Evolutionary conservation across 2,329 filamentous ascomycete genomes (phyloP), one percentile per base, ranked within the genome.

Genomic region (Teratosphaeria pseudoeucalypti): DNA sequence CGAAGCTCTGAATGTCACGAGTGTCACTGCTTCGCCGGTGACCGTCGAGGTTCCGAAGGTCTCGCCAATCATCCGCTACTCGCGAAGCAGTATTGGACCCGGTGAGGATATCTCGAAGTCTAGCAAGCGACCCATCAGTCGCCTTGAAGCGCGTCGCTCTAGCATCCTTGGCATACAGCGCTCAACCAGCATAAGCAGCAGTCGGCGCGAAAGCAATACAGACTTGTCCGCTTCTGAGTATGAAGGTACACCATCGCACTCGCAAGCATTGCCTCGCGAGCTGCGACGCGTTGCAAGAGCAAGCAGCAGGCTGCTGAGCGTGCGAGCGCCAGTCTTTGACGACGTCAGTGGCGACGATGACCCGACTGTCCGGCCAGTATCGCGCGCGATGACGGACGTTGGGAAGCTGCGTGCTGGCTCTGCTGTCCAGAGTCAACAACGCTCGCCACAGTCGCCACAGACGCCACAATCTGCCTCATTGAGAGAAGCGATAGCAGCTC

Each of bases 381-480:
- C 77, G 16, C 76, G 78, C 37, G 78, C 78, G 7, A 74, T 77
- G 73, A 80, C 78, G 6, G 78, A 79, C 54, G 70, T 75, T 59
- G 70, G 73, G 27, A 64, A 69, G 32, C 62, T 71, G 29, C 72
- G 74, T 6, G 68, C 66, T 32, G 54, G 29, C 11, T n/a, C 56
- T 14, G 55, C 34, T 12, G 52, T 34, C 56, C 52, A 32, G 9
- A 26, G 60, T 55, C 59, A 66, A 26, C 54, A 53, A 37, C 47
- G 58, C 49, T 60, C 61, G 43, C 58, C 56, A n/a, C 52, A 54
- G 11, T 53, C 56, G 53, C 52, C 55, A 16, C 32, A 47, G 27
- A 60, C 62, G 19, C 58, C 62, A n/a, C 43, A 49, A 49, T 49
- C 43, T 49, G 16, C 19, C 7, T 56, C 52, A 27, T 52, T 63